A percentile compares a stretch with the other conserved stretches of the same genome.
phyloP scores from a whole-genome alignment of 139 green algal species.

The Haematococcus sp. region DNA sequence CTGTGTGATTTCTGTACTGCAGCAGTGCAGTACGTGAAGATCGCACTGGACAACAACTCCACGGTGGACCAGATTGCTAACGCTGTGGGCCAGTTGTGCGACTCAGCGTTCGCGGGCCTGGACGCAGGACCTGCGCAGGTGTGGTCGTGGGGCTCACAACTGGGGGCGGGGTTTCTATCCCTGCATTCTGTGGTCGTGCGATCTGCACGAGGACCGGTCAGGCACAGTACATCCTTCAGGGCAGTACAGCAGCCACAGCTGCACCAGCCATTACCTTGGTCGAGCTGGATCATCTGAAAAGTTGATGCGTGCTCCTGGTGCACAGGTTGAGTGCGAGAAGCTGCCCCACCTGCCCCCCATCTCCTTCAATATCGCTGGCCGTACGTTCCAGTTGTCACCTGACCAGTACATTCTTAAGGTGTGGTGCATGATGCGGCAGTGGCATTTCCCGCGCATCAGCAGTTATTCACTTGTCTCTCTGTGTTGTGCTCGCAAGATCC shows the following conservation, averaged over 20 bases:
- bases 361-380: conserved; percentile 78
- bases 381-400: conserved; percentile 71
- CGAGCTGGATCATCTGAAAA: no score
- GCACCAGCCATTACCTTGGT: no score
- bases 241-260: no score
- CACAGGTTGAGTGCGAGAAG: conserved; percentile 83
- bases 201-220: not conserved
- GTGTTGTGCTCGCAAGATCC: no score
- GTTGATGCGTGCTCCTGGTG: no score
- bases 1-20: conserved; percentile 81
- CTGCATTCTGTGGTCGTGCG: not conserved
- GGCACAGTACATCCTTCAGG: not conserved
- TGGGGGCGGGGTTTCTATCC: no score
- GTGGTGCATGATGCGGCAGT: no score
- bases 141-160: not conserved
- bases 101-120: conserved; percentile 39
- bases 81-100: conserved; percentile 58
- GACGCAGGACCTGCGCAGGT: conserved; percentile 63
- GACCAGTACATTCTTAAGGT: conserved; percentile 91
- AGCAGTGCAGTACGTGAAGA: conserved; percentile 77
- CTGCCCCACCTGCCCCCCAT: conserved; percentile 79
- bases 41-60: conserved; percentile 74
- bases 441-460: no score
- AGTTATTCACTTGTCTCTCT: no score
- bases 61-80: conserved; percentile 55